Base-by-base conservation (phyloP, 345 rosid genomes). In the Ailanthus altissimus region DNA sequence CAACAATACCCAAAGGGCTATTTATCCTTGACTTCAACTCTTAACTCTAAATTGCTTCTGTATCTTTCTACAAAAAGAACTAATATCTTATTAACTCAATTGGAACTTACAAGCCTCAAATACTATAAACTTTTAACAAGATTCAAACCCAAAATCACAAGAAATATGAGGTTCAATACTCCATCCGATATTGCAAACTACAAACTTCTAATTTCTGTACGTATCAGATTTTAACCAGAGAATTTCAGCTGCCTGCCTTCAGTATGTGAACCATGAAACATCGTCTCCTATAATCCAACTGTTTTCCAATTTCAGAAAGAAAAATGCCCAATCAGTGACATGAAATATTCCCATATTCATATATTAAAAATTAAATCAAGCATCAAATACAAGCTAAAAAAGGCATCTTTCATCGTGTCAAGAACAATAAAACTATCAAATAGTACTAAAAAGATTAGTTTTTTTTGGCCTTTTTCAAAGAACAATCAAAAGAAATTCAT, bases 271-370 rank as follows among this genome's bases (percentile, higher is more conserved):
- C 76, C 73, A 70, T 13, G 81, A 75, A 69, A 74, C 67, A 76
- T 72, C 74, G 23, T 64, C 77, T 66, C 82, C 75, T 3, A 72
- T 60, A 46, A 82, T 73, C 82, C 77, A 71, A 65, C 83, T 73
- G 76, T 12, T 21, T 11, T 56, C 25, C 60, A 64, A 21, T 50
- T 51, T 32, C 47, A 21, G 40, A 67, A 68, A 5, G 21, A 51
- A 20, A 54, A 59, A 49, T 18, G 28, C 23, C 49, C 53, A 32
- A 50, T 77, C 49, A 70, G 76, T 18, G 6, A 36, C 4, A 38
- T 49, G 28, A 64, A 77, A 36, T 50, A 47, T 74, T 58, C 36
- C 45, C 51, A 47, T 50, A 50, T 43, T 28, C 12, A 50, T 1
- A 13, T 32, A 32, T 32, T 32, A 1, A 1, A 65, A 23, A 25